Percentiles rank a stretch among this genome's conserved stretches.
Evolutionary conservation across 2,329 filamentous ascomycete species (phyloP).

Genomic region (Xylaria sp.): DNA sequence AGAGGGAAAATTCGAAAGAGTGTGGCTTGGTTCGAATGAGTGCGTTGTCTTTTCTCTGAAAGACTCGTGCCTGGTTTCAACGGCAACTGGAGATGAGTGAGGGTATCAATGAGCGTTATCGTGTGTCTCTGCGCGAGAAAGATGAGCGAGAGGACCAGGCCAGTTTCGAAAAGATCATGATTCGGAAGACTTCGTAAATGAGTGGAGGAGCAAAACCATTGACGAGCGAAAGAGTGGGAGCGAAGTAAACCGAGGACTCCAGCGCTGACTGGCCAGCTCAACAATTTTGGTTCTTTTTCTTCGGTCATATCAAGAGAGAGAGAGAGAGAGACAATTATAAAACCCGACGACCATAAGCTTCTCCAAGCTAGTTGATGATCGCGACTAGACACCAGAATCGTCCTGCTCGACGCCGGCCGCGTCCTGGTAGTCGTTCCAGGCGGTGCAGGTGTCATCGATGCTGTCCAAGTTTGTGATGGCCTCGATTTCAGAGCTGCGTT

Average conservation of each 20-base stretch:
- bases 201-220: neutral
- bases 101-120: constrained; percentile 6
- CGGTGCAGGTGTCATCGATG: constrained; percentile 43
- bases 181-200: constrained; percentile 2
- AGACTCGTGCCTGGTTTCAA: constrained; percentile 6
- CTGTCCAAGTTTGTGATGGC: constrained; percentile 39
- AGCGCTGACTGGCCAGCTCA: constrained; percentile 6
- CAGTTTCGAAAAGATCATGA: constrained; percentile 14
- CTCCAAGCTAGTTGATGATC: neutral
- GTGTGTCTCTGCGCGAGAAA: neutral
- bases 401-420: constrained; percentile 44
- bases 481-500: constrained; percentile 49
- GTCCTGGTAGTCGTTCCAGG: constrained; percentile 49
- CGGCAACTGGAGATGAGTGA: neutral
- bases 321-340: constrained; percentile 14
- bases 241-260: constrained; percentile 12
- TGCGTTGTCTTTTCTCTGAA: constrained; percentile 4
- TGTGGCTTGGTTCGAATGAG: constrained; percentile 16
- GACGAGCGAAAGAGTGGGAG: constrained; percentile 13
- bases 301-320: neutral
- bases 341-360: neutral
- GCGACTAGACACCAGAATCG: constrained; percentile 51
- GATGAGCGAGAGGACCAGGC: constrained; percentile 19
- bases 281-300: neutral
- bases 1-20: constrained; percentile 9